A percentile compares a stretch with the other conserved stretches of the same genome.
phyloP scores from a whole-genome alignment of 768 basidiomycete genomes.

The Solioccasus polychromus region DNA sequence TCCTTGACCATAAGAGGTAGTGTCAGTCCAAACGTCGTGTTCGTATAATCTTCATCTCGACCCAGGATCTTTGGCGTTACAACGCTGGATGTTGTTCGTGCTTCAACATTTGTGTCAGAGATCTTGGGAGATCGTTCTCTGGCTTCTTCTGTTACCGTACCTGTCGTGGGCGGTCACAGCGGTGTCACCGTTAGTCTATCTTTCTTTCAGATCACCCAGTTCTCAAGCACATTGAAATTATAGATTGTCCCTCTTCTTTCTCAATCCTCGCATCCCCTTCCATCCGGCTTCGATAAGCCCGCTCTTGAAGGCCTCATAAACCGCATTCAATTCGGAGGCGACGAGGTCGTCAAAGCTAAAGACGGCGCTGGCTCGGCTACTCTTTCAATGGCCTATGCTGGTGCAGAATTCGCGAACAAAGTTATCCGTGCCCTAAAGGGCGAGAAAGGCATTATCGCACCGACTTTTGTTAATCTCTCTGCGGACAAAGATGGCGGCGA shows the following conservation, averaged over 20 bases:
- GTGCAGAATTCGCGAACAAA: conserved; percentile 83
- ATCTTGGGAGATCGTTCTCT: conserved; percentile 62
- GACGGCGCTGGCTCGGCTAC: conserved; percentile 89
- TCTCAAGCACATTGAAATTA: conserved; percentile 4
- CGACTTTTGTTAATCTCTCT: conserved; percentile 78
- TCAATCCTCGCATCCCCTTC: conserved; percentile 79
- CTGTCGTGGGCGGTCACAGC: conserved; percentile 94
- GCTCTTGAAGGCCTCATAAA: conserved; percentile 63
- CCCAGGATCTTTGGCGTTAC: conserved; percentile 93
- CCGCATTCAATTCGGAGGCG: conserved; percentile 93
- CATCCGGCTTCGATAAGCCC: conserved; percentile 46
- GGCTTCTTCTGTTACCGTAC: conserved; percentile 65
- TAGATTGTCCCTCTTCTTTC: conserved; percentile 94
- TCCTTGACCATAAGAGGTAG: conserved; percentile 90
- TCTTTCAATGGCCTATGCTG: conserved; percentile 96
- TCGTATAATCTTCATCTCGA: neutral
- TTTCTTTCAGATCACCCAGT: neutral
- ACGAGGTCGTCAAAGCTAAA: conserved; percentile 98
- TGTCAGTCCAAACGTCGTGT: conserved; percentile 6
- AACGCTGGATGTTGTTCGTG: conserved; percentile 94
- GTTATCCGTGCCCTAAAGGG: conserved; percentile 83
- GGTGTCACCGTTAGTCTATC: conserved; percentile 69
- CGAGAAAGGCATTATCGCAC: conserved; percentile 82
- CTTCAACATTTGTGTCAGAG: conserved; percentile 94
- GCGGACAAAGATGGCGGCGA: conserved; percentile 70